Conservation (phyloP, 2,329 filamentous ascomycete species). For the Lachnellula arida region DNA sequence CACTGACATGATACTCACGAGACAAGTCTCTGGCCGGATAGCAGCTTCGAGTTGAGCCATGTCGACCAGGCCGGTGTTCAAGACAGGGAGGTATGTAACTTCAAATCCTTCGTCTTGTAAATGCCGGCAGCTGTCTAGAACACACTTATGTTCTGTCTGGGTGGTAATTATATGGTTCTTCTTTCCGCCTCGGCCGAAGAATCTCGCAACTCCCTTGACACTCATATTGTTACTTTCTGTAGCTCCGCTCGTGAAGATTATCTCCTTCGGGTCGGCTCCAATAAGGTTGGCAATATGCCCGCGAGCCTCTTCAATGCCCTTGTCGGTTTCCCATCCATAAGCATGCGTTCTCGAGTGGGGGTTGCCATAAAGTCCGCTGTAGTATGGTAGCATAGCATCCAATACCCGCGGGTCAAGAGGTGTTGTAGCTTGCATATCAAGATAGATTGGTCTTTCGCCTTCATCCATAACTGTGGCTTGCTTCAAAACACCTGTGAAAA, state of each 20-base stretch:
- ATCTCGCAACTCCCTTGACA: conserved; percentile 94
- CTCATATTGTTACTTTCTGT: conserved; percentile 99
- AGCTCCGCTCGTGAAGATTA: conserved; percentile 96
- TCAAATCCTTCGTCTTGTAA: conserved; percentile 95
- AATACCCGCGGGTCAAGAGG: conserved; percentile 91
- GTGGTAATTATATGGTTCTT: conserved; percentile 98
- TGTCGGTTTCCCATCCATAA: conserved; percentile 98
- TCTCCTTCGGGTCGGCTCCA: conserved; percentile 93
- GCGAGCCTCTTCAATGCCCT: conserved; percentile 83
- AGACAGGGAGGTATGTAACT: conserved; percentile 92
- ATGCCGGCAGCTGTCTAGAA: conserved; percentile 94
- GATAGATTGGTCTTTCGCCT: conserved; percentile 89
- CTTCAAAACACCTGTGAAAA: conserved; percentile 66
- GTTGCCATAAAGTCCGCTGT: conserved; percentile 91
- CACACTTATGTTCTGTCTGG: conserved; percentile 98
- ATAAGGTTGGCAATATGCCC: conserved; percentile 80
- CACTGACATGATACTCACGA: conserved; percentile 97
- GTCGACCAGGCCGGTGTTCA: conserved; percentile 77
- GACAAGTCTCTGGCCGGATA: conserved; percentile 81
- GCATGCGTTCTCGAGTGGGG: conserved; percentile 96
- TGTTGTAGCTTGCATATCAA: conserved; percentile 97
- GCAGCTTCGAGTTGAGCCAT: conserved; percentile 82
- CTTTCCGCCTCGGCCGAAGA: conserved; percentile 89
- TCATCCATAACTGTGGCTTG: conserved; percentile 91
- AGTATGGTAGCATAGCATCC: conserved; percentile 94